Evolutionary conservation across 352 stramenopile species (phyloP).

Genomic region (Phytopythium aichiense): DNA sequence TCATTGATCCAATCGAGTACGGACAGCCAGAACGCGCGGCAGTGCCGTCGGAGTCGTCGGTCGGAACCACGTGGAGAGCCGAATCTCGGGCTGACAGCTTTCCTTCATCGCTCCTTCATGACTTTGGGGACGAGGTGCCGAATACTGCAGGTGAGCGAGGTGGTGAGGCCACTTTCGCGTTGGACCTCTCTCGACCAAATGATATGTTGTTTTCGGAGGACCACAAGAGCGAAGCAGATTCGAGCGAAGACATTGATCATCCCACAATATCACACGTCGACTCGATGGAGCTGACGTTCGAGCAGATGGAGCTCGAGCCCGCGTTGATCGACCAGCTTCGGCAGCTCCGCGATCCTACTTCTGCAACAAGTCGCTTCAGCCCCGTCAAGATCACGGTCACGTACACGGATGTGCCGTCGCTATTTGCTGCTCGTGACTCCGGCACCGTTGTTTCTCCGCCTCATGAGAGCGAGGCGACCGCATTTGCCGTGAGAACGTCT

Average conservation of each 20-base stretch:
- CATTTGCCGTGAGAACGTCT: constrained; percentile 46
- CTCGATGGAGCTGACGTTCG: constrained; percentile 36
- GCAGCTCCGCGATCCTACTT: constrained; percentile 41
- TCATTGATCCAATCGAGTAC: background rate
- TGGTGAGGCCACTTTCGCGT: background rate
- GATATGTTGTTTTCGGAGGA: background rate
- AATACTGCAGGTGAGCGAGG: background rate
- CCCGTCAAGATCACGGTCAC: constrained; percentile 44
- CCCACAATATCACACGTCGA: background rate
- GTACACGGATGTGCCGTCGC: constrained; percentile 22
- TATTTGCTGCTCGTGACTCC: constrained; percentile 5
- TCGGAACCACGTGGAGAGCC: background rate
- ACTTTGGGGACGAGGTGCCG: background rate
- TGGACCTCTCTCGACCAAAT: background rate
- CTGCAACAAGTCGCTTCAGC: constrained; percentile 42
- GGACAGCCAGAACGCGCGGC: background rate
- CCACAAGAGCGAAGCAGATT: background rate
- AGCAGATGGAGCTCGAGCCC: constrained; percentile 35
- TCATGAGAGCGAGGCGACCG: constrained; percentile 1
- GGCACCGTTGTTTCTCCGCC: background rate
- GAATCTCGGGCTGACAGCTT: background rate
- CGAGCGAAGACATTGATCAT: background rate
- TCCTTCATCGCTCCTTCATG: background rate
- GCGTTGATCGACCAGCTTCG: constrained; percentile 36
- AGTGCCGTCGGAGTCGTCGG: background rate